Percentiles rank a stretch among this genome's conserved stretches.
phyloP scores from a whole-genome alignment of 208 protist species.

The Blechomonas ayalai region DNA sequence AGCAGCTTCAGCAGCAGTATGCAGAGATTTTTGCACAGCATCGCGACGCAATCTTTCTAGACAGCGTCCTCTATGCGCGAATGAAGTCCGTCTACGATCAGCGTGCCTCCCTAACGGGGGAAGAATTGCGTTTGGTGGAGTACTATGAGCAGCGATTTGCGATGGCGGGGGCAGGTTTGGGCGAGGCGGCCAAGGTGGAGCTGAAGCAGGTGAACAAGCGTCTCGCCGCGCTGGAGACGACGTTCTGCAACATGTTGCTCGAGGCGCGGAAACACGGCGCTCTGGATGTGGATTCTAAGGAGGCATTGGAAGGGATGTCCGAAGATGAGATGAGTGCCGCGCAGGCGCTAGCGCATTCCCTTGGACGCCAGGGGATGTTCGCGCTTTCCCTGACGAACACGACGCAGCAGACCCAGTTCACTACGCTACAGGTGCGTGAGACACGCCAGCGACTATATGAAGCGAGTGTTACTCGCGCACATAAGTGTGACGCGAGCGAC shows the following conservation, averaged over 20 bases:
- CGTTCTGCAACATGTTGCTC: conserved; percentile 29
- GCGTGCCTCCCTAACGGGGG: conserved; percentile 16
- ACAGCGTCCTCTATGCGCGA: conserved; percentile 30
- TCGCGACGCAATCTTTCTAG: conserved; percentile 33
- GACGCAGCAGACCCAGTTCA: conserved; percentile 40
- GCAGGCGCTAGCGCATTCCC: conserved; percentile 19
- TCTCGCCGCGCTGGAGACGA: conserved; percentile 23
- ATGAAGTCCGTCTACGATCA: conserved; percentile 21
- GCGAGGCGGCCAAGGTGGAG: conserved; percentile 19
- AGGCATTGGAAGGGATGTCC: conserved; percentile 29
- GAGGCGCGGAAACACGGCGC: conserved; percentile 15
- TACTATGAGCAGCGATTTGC: conserved; percentile 21
- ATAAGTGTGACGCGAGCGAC: conserved; percentile 16
- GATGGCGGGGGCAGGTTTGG: conserved; percentile 25
- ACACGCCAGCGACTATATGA: conserved; percentile 32
- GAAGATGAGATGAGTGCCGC: conserved; percentile 21
- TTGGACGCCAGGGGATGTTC: conserved; percentile 30
- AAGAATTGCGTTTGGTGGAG: conserved; percentile 25
- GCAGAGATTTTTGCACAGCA: conserved; percentile 24
- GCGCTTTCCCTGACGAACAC: conserved; percentile 41
- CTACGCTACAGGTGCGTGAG: conserved; percentile 20
- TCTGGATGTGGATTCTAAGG: conserved; percentile 23
- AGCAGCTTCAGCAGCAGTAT: conserved; percentile 36
- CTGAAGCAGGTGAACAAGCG: conserved; percentile 32
- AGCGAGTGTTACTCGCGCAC: conserved; percentile 17